Percentiles rank a stretch among this genome's conserved stretches.
phyloP scores from a whole-genome alignment of 495 filamentous ascomycete species.

The Hypoxylon perforatum region DNA sequence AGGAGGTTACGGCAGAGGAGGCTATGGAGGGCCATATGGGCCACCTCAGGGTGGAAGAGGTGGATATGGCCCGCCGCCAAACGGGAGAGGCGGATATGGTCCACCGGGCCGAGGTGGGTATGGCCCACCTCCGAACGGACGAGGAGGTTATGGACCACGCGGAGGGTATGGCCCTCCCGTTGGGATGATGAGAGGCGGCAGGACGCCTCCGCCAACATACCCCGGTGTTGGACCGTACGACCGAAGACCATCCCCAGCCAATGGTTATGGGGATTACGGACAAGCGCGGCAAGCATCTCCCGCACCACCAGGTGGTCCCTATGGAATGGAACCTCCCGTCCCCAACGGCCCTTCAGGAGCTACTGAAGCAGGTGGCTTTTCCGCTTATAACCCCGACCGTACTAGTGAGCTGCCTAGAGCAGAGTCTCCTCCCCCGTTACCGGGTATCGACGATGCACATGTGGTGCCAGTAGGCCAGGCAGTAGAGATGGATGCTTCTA shows the following conservation, averaged over 20 bases:
- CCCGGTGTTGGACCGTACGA: slow-evolving; percentile 57
- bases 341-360: slow-evolving; percentile 40
- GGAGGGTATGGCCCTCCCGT: slow-evolving; percentile 64
- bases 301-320: slow-evolving; percentile 50
- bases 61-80: slow-evolving; percentile 54
- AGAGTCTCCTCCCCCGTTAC: slow-evolving; percentile 73
- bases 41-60: slow-evolving; percentile 52
- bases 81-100: slow-evolving; percentile 57
- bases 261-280: slow-evolving; percentile 52
- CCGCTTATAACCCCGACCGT: slow-evolving; percentile 55
- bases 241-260: slow-evolving; percentile 59
- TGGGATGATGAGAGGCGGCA: slow-evolving; percentile 65
- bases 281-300: slow-evolving; percentile 50
- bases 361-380: slow-evolving; percentile 46
- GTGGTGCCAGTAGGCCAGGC: slow-evolving; percentile 71
- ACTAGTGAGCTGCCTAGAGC: slow-evolving; percentile 59
- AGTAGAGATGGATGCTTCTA: slow-evolving; percentile 82
- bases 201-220: slow-evolving; percentile 66
- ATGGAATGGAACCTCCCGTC: slow-evolving; percentile 47
- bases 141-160: slow-evolving; percentile 60
- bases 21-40: slow-evolving; percentile 38
- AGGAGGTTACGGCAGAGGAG: slow-evolving; percentile 56
- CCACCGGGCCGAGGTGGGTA: slow-evolving; percentile 52
- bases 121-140: slow-evolving; percentile 47
- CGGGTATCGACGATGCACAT: slow-evolving; percentile 56